Evolutionary conservation across 768 basidiomycete genomes (phyloP), one percentile per base, ranked within the genome.

Genomic region (Collybiopsis luxurians): DNA sequence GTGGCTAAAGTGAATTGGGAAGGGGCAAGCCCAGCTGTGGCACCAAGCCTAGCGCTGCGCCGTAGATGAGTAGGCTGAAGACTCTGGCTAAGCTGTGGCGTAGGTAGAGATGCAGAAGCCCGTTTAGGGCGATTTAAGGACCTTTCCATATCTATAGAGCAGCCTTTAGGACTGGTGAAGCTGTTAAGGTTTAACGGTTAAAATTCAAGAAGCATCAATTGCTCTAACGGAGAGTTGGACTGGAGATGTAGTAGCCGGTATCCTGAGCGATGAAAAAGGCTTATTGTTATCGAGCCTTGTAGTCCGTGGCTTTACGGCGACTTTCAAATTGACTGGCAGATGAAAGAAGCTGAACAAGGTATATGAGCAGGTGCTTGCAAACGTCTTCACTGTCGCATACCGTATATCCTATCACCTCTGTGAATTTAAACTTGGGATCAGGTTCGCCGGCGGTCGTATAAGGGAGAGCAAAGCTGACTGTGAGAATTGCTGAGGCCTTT

Each of bases 221-320:
- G 6, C 17, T 34, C 13, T 34, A 34, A n/a, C n/a, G n/a, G n/a
- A 34, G 31, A 6, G 31, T 34, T 34, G 31, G 31, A 34, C 31
- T 34, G 13, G 31, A 34, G 34, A 19, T 12, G 21, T 38, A 3
- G 50, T 27, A 15, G 50, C 36, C n/a, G 31, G 48, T 50, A 48
- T 48, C 30, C 31, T 31, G n/a, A 49, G 45, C 48, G 50, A 39
- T 21, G 28, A 48, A 27, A 28, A 31, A 51, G 38, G 48, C 34
- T 51, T 51, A 50, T 51, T 51, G 50, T 51, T 51, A 51, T 11
- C 21, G 6, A 21, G 40, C 40, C 40, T 39, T 50, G 49, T 38
- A 39, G 7, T 51, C 36, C 34, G 50, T 36, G 36, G 50, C 23
- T 13, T 38, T 39, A 19, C 50, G 50, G 36, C 36, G 36, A 9